A percentile compares a stretch with the other conserved stretches of the same genome.
Conservation (phyloP, 257 asterid genomes). For the Orobanche coerulescens region DNA sequence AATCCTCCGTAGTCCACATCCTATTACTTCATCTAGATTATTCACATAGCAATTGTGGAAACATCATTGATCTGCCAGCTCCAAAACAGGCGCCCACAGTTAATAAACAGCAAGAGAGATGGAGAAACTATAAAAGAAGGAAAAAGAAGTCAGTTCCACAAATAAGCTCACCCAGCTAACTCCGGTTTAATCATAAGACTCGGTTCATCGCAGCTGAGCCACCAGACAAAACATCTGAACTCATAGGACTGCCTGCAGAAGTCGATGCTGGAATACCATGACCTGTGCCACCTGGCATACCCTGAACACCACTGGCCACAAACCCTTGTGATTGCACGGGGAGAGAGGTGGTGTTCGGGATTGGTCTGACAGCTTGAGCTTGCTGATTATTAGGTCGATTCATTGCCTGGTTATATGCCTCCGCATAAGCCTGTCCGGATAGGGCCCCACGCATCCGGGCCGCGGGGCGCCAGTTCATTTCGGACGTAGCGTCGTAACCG, state of each 20-base stretch:
- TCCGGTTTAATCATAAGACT: not conserved
- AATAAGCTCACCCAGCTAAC: not conserved
- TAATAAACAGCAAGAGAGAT: not conserved
- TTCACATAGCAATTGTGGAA: not conserved
- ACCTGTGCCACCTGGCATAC: constrained; percentile 16
- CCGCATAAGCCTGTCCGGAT: constrained; percentile 48
- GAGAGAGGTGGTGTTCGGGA: constrained; percentile 20
- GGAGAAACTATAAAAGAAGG: not conserved
- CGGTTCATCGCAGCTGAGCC: constrained; percentile 28
- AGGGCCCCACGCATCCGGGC: constrained; percentile 79
- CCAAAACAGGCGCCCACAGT: not conserved
- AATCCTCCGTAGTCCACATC: not conserved
- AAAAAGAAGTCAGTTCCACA: too few species aligned
- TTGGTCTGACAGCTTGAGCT: constrained; percentile 38
- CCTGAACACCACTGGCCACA: constrained; percentile 1
- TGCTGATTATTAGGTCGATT: constrained; percentile 39
- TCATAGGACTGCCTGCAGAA: constrained; percentile 18
- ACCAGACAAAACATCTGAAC: constrained; percentile 24
- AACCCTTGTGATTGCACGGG: constrained; percentile 30
- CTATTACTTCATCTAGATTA: not conserved
- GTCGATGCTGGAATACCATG: constrained; percentile 8
- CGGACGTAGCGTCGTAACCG: constrained; percentile 17
- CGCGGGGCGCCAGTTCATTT: constrained; percentile 46
- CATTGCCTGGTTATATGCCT: constrained; percentile 36
- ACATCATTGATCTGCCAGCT: not conserved